Evolutionary conservation across 805 yeast genomes (phyloP).

Genomic region (Saturnispora galanensis): DNA sequence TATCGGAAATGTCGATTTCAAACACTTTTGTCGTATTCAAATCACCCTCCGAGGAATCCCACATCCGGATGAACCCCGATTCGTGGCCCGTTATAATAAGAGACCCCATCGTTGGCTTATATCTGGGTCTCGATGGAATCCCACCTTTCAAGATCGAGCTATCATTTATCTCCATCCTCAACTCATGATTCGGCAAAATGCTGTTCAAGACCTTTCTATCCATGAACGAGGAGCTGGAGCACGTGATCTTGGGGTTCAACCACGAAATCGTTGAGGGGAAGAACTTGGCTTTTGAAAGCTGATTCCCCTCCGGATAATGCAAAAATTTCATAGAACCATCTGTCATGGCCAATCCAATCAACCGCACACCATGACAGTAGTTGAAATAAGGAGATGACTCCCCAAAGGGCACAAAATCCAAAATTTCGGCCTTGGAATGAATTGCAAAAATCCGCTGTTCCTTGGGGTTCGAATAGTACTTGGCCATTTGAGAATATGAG

Average conservation of each 20-base stretch:
- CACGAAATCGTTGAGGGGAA: conserved; percentile 77
- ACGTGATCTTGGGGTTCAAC: conserved; percentile 64
- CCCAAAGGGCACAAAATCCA: conserved; percentile 45
- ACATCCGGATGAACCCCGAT: conserved; percentile 71
- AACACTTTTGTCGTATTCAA: conserved; percentile 47
- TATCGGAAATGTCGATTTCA: conserved; percentile 46
- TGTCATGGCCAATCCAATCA: conserved; percentile 47
- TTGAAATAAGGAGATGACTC: conserved; percentile 62
- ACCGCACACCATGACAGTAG: conserved; percentile 71
- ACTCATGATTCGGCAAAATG: conserved; percentile 11
- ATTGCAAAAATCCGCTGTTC: conserved; percentile 49
- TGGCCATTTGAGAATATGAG: conserved; percentile 74
- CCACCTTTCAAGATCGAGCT: conserved; percentile 65
- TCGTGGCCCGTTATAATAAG: conserved; percentile 77
- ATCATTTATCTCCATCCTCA: background rate
- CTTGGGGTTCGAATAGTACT: conserved; percentile 55
- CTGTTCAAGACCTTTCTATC: conserved; percentile 23
- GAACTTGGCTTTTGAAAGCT: conserved; percentile 42
- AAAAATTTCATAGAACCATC: conserved; percentile 59
- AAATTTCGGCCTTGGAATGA: conserved; percentile 34
- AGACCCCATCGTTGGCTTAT: conserved; percentile 43
- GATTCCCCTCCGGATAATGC: conserved; percentile 45
- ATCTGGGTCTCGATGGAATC: conserved; percentile 43
- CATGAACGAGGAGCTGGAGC: conserved; percentile 38
- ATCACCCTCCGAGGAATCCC: conserved; percentile 78